Evolutionary conservation across 371 early-diverging fungal species (phyloP), one percentile per base, ranked within the genome.

Genomic region (Apophysomyces sp.): DNA sequence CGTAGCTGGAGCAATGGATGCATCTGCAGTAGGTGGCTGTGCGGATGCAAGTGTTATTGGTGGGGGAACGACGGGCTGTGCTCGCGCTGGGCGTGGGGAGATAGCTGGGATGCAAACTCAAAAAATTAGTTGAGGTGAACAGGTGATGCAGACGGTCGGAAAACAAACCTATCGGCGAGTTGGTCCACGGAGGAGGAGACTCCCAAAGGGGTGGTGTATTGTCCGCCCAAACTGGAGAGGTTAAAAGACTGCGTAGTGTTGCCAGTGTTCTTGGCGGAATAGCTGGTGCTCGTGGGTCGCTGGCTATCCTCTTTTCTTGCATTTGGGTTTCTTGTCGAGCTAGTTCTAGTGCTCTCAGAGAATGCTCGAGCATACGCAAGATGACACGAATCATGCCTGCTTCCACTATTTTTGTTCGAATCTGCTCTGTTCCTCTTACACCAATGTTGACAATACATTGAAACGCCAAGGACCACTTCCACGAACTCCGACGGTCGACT

Each of bases 381-480:
- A 94, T 86, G 37, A 93, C 86, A 3, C 86, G 86, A 24, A 95
- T 82, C 60, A 92, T 85, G 3, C 93, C 94, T 44, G 92, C 91
- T 55, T 93, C 89, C 3, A 94, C 94, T 26, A 95, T 87, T 37
- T 94, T 81, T 55, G 89, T 88, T 32, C 95, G 78, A 41, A 95
- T 89, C 34, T 86, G 81, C 51, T 91, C 86, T 13, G 92, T 88
- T 34, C 95, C 95, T 13, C 95, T 81, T 27, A 94, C 88, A 34
- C 94, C 94, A 39, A 94, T 84, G 72, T 94, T 94, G 64, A 91
- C 92, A 8, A 94, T 82, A 56, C 91, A 91, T 57, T 92, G 92
- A 58, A 90, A 93, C 40, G 94, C 87, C 54, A 94, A 78, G 4
- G 92, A 86, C 91, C 91, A 90, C 65, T 90, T 89, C 88, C 92